phyloP scores from a whole-genome alignment of 176 grass and related monocot genomes.

The Eleusine coracana region DNA sequence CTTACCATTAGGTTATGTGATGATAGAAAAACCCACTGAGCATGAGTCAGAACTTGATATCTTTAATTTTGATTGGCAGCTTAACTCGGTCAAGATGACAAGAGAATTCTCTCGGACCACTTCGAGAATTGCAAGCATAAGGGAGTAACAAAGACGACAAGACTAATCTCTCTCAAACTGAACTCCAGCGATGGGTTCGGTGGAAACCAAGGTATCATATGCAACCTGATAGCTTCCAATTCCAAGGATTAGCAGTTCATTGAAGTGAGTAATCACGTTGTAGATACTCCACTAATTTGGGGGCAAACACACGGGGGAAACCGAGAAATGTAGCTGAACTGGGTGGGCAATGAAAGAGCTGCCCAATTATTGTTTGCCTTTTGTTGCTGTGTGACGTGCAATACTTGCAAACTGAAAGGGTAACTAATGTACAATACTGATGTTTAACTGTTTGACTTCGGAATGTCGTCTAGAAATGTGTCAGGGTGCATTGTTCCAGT shows the following conservation, averaged over 20 bases:
- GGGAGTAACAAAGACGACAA: not conserved
- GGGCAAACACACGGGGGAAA: not conserved
- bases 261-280: not conserved
- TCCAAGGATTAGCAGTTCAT: not conserved
- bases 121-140: not conserved
- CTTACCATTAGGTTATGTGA: not conserved
- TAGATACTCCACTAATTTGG: not conserved
- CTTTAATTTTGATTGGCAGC: constrained; percentile 27
- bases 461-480: not conserved
- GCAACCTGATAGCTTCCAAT: not conserved
- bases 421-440: not conserved
- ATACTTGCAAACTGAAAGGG: not conserved
- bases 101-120: constrained; percentile 35
- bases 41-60: not conserved
- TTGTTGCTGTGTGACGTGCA: not conserved
- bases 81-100: constrained; percentile 57
- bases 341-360: not conserved
- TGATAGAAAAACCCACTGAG: not conserved
- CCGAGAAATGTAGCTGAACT: not conserved
- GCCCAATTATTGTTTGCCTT: not conserved
- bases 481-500: not conserved
- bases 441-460: not conserved
- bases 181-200: not conserved
- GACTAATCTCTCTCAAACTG: not conserved
- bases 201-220: not conserved